Evolutionary conservation across 2,329 filamentous ascomycete species (phyloP).

Genomic region (Aspergillus niger): DNA sequence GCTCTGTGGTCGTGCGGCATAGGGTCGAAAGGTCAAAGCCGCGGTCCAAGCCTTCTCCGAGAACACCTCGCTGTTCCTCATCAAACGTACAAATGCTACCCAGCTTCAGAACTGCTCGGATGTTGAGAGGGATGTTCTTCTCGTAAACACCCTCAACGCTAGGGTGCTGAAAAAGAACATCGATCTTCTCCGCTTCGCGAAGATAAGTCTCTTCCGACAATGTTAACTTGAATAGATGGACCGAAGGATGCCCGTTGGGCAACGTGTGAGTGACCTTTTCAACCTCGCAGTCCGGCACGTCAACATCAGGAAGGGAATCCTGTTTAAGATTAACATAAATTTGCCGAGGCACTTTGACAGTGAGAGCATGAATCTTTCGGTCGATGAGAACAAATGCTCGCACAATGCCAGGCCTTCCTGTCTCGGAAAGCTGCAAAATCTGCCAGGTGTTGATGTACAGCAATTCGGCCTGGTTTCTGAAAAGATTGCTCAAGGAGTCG

Average conservation of each 20-base stretch:
- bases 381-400: conserved; percentile 90
- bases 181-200: conserved; percentile 78
- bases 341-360: conserved; percentile 83
- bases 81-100: conserved; percentile 94
- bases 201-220: conserved; percentile 88
- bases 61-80: conserved; percentile 81
- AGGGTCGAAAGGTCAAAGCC: conserved; percentile 86
- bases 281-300: conserved; percentile 80
- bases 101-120: conserved; percentile 83
- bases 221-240: conserved; percentile 90
- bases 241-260: conserved; percentile 91
- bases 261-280: conserved; percentile 93
- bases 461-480: conserved; percentile 88
- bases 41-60: conserved; percentile 88
- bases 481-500: conserved; percentile 68
- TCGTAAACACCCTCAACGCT: conserved; percentile 98
- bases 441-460: conserved; percentile 95
- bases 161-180: conserved; percentile 81
- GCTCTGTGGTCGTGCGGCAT: conserved; percentile 65
- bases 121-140: conserved; percentile 81
- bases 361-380: conserved; percentile 83
- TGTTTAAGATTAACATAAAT: conserved; percentile 90
- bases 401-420: conserved; percentile 82
- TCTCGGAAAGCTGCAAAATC: conserved; percentile 80
- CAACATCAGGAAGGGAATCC: conserved; percentile 83